phyloP scores from a whole-genome alignment of 768 basidiomycete genomes.

The Aureoboletus auriporus region DNA sequence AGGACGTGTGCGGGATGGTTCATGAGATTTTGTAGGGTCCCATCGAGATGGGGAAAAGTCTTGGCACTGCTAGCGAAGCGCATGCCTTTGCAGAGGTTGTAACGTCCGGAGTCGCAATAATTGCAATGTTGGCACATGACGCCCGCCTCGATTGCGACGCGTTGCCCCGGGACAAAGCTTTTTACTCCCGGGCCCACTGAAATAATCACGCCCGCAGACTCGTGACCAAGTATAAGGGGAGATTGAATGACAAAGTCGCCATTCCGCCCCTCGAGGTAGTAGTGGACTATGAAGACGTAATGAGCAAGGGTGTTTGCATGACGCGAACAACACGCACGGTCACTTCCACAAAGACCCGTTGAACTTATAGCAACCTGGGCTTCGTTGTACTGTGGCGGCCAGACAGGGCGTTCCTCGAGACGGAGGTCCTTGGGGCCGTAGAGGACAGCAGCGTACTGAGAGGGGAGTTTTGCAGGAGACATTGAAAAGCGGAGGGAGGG shows the following conservation, averaged over 20 bases:
- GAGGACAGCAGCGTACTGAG: slow-evolving; percentile 74
- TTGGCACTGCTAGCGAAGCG: slow-evolving; percentile 89
- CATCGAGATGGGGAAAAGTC: slow-evolving; percentile 90
- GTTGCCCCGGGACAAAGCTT: slow-evolving; percentile 67
- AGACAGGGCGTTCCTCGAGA: slow-evolving; percentile 67
- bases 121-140: slow-evolving; percentile 78
- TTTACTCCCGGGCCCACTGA: slow-evolving; percentile 74
- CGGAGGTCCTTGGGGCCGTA: slow-evolving; percentile 81
- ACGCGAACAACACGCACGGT: slow-evolving; percentile 45
- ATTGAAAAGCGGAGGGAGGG: slow-evolving; percentile 26
- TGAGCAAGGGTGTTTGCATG: slow-evolving; percentile 4
- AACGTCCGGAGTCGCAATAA: slow-evolving; percentile 70
- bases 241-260: slow-evolving; percentile 85
- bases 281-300: slow-evolving; percentile 61
- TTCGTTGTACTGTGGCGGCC: slow-evolving; percentile 66
- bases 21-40: slow-evolving; percentile 83
- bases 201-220: slow-evolving; percentile 83
- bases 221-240: slow-evolving; percentile 91
- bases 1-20: slow-evolving; percentile 85
- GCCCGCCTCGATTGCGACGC: slow-evolving; percentile 92
- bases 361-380: slow-evolving; percentile 76
- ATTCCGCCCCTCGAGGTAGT: slow-evolving; percentile 85
- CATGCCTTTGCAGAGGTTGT: slow-evolving; percentile 91
- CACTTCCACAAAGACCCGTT: slow-evolving; percentile 90
- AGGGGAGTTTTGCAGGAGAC: slow-evolving; percentile 47